Base-by-base conservation (phyloP, 768 basidiomycete genomes). In the Mycena crocata region DNA sequence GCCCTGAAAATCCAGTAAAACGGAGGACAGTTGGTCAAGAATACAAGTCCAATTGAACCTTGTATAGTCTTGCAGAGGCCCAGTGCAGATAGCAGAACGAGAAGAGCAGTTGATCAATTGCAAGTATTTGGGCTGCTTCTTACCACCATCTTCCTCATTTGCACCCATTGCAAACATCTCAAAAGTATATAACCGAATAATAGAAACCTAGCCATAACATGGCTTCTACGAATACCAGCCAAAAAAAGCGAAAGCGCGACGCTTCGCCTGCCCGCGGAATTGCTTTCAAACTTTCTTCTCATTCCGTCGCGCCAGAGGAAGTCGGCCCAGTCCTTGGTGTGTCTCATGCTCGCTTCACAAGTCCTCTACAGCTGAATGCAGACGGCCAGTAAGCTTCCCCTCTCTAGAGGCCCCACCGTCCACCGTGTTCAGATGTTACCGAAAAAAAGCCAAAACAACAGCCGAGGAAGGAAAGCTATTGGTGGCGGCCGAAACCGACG, bases 401-500 rank as follows among this genome's bases (percentile, higher is more conserved):
- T 58, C 73, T 59, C 52, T 73, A 62, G 56, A 49, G 23, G 64
- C 63, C 44, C 62, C 67, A 26, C 42, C 78, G 74, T 75, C 64
- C 59, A 82, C 82, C 80, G 62, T 74, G 73, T 50, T 72, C 76
- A 55, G 81, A 80, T 70, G 72, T 78, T 69, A 62, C 68, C 66
- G 80, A 79, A 67, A 85, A 81, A 78, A 86, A 85, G 69, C 76
- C 78, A 74, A 84, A 83, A 75, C 76, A 77, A 42, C 60, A 9
- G 67, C 70, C 8, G 71, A 73, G 26, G 75, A 72, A 23, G 60
- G 67, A 5, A 71, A 73, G 13, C 71, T 85, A 13, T 71, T 93
- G 17, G 82, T 97, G 26, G 93, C 89, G 0, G 96, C 92, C 6
- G 95, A 97, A 80, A 93, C 93, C n/a, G 84, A 89, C 31, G 83